Conservation (phyloP, 2,329 filamentous ascomycete species). For the Phyllosticta paracitricarpa region DNA sequence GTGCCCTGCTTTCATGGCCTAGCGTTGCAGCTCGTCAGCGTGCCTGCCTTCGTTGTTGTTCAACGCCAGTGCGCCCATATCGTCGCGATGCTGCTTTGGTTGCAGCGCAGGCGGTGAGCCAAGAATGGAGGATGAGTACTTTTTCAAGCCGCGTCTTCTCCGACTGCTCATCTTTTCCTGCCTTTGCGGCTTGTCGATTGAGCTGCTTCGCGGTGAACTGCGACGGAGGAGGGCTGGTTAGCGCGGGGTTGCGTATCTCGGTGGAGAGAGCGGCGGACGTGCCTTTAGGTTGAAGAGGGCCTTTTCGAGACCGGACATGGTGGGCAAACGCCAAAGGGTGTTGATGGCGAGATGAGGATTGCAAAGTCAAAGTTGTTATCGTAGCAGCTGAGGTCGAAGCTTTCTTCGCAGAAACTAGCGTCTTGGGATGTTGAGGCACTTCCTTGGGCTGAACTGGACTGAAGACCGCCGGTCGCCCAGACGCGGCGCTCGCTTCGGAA, state of each 20-base stretch:
- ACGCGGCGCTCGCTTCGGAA: slow-evolving; percentile 2
- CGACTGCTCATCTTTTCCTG: slow-evolving; percentile 49
- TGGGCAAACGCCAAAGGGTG: background rate
- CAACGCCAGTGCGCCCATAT: background rate
- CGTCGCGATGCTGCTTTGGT: background rate
- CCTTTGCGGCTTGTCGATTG: slow-evolving; percentile 52
- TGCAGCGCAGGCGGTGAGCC: background rate
- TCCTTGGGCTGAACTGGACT: background rate
- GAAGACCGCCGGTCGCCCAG: background rate
- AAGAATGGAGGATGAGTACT: slow-evolving; percentile 21
- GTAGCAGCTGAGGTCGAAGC: background rate
- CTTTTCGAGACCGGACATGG: slow-evolving; percentile 52
- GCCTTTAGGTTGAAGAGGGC: slow-evolving; percentile 54
- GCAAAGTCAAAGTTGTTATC: background rate
- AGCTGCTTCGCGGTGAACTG: slow-evolving; percentile 55
- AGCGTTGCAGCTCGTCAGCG: background rate
- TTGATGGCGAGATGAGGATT: background rate
- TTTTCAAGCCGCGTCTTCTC: slow-evolving; percentile 55
- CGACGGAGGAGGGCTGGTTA: slow-evolving; percentile 14
- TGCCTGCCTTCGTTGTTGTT: background rate
- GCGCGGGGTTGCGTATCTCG: slow-evolving; percentile 10
- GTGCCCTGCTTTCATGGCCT: slow-evolving; percentile 52
- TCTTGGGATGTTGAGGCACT: background rate
- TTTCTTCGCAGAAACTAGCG: background rate
- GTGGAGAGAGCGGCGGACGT: slow-evolving; percentile 9